A percentile compares a stretch with the other conserved stretches of the same genome.
Conservation (phyloP, 148 eudicot species). For the Nepenthes gracilis region DNA sequence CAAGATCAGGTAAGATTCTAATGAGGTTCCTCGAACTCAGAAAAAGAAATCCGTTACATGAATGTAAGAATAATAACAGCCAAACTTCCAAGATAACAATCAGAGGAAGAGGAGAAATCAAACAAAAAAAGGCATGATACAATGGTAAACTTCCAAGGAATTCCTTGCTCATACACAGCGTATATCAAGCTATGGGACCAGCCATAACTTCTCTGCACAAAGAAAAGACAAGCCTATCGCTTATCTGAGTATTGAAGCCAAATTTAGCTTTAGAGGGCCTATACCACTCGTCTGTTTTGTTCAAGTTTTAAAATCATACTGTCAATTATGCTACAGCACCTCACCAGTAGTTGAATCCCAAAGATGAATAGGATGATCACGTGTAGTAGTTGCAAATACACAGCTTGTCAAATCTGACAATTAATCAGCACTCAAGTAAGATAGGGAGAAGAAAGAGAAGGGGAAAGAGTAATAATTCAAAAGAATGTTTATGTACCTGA, state of each 20-base stretch:
- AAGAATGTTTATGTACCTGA: slow-evolving; percentile 38
- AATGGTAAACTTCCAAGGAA: not conserved
- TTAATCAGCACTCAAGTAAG: not conserved
- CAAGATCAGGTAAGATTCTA: not conserved
- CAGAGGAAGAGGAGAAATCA: not conserved
- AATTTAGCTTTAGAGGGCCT: too few relatives aligned
- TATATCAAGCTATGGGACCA: slow-evolving; percentile 1
- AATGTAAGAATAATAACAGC: too few relatives aligned
- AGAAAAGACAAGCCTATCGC: not conserved
- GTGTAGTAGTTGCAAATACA: slow-evolving; percentile 89
- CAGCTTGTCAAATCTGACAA: slow-evolving; percentile 71
- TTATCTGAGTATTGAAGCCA: not conserved
- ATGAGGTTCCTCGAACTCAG: too few relatives aligned
- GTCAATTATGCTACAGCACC: slow-evolving; percentile 38
- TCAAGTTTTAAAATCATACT: not conserved
- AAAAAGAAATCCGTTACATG: too few relatives aligned
- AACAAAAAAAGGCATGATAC: not conserved
- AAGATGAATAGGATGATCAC: slow-evolving; percentile 97
- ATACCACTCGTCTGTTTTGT: not conserved
- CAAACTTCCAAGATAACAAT: not conserved
- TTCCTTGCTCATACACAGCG: slow-evolving; percentile 3
- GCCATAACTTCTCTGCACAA: not conserved
- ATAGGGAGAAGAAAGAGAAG: not conserved
- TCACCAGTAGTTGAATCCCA: slow-evolving; percentile 97
- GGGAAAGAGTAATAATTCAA: not conserved